phyloP scores from a whole-genome alignment of 2,329 filamentous ascomycete genomes.

The Fusarium aywerte region DNA sequence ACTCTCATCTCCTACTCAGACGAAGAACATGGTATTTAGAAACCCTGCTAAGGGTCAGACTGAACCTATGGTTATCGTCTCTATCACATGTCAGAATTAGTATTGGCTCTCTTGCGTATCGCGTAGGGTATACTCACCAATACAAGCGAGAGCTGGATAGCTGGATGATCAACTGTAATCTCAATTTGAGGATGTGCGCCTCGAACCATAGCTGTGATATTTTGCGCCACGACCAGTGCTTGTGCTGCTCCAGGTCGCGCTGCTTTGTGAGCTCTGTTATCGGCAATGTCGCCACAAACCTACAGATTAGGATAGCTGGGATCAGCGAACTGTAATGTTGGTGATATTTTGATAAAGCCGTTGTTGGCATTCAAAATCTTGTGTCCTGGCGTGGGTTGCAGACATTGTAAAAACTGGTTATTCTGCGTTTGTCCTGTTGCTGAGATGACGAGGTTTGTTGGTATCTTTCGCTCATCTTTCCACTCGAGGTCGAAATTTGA shows the following conservation, averaged over 20 bases:
- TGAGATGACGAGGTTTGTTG: constrained; percentile 38
- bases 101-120: fast-evolving
- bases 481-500: constrained; percentile 33
- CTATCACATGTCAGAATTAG: constrained; percentile 3
- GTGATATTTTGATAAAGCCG: constrained; percentile 38
- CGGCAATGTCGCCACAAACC: constrained; percentile 44
- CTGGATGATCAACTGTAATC: constrained; percentile 33
- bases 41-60: no score
- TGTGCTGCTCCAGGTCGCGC: constrained; percentile 38
- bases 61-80: constrained; percentile 44
- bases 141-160: constrained; percentile 40
- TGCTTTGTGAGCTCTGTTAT: constrained; percentile 44
- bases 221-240: constrained; percentile 38
- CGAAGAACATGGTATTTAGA: no score
- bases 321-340: constrained; percentile 41
- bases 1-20: no score
- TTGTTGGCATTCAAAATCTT: constrained; percentile 36
- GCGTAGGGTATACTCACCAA: constrained; percentile 12
- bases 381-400: constrained; percentile 9
- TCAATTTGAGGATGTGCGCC: constrained; percentile 23
- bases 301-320: constrained; percentile 40
- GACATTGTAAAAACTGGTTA: constrained; percentile 39
- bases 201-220: constrained; percentile 38
- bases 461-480: constrained; percentile 38
- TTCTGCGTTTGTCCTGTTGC: constrained; percentile 44